A percentile compares a stretch with the other conserved stretches of the same genome.
These are phyloP conservation scores for Yarrowia keelungensis DNA, from an alignment of 805 yeast species.

Conservation along the genomic window DNA sequence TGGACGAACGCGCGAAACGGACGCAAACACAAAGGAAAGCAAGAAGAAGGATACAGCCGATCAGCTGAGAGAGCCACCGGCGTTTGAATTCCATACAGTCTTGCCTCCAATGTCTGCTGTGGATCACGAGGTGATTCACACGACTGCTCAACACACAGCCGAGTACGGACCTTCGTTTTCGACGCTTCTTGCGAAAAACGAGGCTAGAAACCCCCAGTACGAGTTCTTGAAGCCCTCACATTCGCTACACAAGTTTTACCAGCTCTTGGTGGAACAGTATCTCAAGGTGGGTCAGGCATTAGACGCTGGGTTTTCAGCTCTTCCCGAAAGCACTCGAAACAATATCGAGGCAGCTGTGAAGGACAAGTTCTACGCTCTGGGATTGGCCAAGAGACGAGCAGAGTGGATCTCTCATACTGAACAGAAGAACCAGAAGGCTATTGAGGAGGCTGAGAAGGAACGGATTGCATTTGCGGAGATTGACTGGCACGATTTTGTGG, in stretches of 20 bases:
- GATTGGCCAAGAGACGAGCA: conserved; percentile 63
- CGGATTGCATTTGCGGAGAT: conserved; percentile 71
- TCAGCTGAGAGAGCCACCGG: conserved; percentile 45
- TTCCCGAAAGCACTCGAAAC: conserved; percentile 40
- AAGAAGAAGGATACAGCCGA: conserved; percentile 9
- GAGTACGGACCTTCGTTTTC: conserved; percentile 61
- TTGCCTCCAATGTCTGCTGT: conserved; percentile 58
- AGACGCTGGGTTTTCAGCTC: conserved; percentile 40
- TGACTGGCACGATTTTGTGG: conserved; percentile 85
- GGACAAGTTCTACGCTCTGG: conserved; percentile 53
- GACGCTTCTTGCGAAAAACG: conserved; percentile 50
- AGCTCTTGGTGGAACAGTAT: conserved; percentile 64
- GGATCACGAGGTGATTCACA: conserved; percentile 73
- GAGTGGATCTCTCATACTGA: conserved; percentile 55
- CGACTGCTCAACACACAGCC: conserved; percentile 74
- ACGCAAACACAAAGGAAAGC: background rate
- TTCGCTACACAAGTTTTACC: conserved; percentile 63
- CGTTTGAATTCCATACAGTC: conserved; percentile 48
- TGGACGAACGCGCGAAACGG: conserved; percentile 4
- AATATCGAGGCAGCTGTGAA: conserved; percentile 47
- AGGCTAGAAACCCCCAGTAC: conserved; percentile 58
- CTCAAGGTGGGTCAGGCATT: conserved; percentile 49
- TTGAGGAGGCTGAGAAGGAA: conserved; percentile 51
- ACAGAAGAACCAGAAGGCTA: conserved; percentile 51
- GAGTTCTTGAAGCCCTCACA: conserved; percentile 69